These are phyloP conservation scores for Alternaria infectoria DNA, from an alignment of 2,329 filamentous ascomycete genomes.

Conservation along the genomic window DNA sequence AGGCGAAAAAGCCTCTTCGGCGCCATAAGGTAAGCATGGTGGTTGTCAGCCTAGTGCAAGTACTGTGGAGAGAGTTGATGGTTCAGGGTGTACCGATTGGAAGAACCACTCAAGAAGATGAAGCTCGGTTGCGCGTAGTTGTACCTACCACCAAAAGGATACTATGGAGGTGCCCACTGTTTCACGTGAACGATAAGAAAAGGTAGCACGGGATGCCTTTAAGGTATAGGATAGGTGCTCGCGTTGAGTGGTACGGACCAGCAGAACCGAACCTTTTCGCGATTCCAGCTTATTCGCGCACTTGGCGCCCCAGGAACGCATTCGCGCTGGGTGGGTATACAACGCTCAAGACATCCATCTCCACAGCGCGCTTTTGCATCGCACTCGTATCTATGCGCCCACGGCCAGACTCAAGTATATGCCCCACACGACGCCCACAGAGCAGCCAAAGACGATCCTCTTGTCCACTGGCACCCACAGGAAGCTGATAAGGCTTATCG, in stretches of 20 bases:
- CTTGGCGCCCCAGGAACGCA: background rate
- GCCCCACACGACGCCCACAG: conserved; percentile 76
- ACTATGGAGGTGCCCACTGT: background rate
- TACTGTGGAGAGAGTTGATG: background rate
- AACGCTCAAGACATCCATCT: background rate
- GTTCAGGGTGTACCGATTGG: background rate
- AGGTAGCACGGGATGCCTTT: background rate
- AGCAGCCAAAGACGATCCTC: conserved; percentile 72
- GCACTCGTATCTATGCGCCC: conserved; percentile 20
- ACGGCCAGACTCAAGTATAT: conserved; percentile 73
- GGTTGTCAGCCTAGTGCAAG: background rate
- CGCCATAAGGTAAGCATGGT: background rate
- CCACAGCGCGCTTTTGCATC: background rate
- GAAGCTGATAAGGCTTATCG: conserved; percentile 73
- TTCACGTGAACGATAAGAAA: background rate
- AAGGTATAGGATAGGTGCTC: background rate
- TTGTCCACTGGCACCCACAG: conserved; percentile 73
- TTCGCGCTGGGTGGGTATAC: background rate
- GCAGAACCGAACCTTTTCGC: background rate
- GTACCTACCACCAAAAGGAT: background rate
- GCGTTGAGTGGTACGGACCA: background rate
- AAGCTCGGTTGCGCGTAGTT: background rate
- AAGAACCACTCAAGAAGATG: background rate
- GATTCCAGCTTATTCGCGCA: background rate
- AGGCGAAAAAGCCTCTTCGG: background rate